Percentiles rank a stretch among this genome's conserved stretches.
Evolutionary conservation across 208 protist species (phyloP).

Genomic region (Herpetomonas tarakana): DNA sequence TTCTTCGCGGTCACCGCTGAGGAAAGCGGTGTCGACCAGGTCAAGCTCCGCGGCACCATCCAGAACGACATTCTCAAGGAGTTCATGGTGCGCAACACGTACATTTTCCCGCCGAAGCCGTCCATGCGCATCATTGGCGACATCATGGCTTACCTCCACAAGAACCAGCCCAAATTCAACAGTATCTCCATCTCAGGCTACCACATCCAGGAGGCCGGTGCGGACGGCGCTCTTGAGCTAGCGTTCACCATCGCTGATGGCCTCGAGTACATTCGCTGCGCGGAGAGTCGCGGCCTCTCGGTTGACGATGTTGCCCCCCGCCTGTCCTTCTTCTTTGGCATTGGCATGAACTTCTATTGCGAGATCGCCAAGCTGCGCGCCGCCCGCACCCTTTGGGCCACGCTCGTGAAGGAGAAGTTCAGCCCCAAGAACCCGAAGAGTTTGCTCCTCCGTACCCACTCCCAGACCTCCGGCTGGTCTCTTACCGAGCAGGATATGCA

Average conservation of each 20-base stretch:
- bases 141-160: slow-evolving; percentile 93
- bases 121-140: slow-evolving; percentile 94
- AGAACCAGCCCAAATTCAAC: slow-evolving; percentile 96
- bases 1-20: slow-evolving; percentile 96
- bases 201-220: slow-evolving; percentile 96
- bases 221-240: slow-evolving; percentile 88
- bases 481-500: slow-evolving; percentile 96
- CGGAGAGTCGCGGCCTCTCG: slow-evolving; percentile 52
- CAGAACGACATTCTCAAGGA: slow-evolving; percentile 98
- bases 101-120: slow-evolving; percentile 95
- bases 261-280: slow-evolving; percentile 91
- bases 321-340: slow-evolving; percentile 95
- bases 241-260: slow-evolving; percentile 96
- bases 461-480: slow-evolving; percentile 96
- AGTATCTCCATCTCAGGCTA: slow-evolving; percentile 95
- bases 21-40: slow-evolving; percentile 86
- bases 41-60: slow-evolving; percentile 93
- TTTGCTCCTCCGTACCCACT: slow-evolving; percentile 94
- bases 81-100: slow-evolving; percentile 97
- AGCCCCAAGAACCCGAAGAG: slow-evolving; percentile 88
- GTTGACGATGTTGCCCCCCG: slow-evolving; percentile 95
- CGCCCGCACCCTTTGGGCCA: slow-evolving; percentile 93
- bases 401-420: slow-evolving; percentile 93
- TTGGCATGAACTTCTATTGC: slow-evolving; percentile 98
- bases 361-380: slow-evolving; percentile 96